Evolutionary conservation across 108 stramenopile genomes (phyloP).

Genomic region (Cylindrotheca fusiformis): DNA sequence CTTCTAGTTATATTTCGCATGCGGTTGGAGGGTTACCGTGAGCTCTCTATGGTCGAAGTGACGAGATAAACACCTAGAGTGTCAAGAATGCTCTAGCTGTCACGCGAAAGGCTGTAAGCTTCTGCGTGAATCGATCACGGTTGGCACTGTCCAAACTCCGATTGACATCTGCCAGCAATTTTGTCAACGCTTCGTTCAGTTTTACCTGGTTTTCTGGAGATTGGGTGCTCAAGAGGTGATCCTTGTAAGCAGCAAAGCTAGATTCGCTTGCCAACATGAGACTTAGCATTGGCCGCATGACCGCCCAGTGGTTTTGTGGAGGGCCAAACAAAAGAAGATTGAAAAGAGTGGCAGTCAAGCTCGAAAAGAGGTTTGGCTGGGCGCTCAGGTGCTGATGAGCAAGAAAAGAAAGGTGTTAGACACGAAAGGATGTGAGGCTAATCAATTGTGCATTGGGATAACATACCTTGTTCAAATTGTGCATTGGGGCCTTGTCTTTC

Average conservation of each 20-base stretch:
- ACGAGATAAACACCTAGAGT: conserved; percentile 50
- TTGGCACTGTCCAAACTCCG: conserved; percentile 92
- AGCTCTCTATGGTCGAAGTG: too few species aligned
- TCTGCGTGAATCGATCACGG: conserved; percentile 95
- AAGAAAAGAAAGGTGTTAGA: conserved; percentile 8
- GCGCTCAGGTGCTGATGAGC: conserved; percentile 66
- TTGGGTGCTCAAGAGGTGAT: conserved; percentile 88
- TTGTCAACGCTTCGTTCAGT: conserved; percentile 88
- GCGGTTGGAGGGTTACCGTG: too few species aligned
- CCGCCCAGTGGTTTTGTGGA: conserved; percentile 96
- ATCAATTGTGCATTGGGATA: background rate
- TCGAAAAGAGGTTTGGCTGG: conserved; percentile 87
- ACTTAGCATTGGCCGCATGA: conserved; percentile 97
- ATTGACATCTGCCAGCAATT: conserved; percentile 88
- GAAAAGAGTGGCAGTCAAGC: conserved; percentile 93
- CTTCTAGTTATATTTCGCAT: too few species aligned
- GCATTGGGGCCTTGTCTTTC: conserved; percentile 90
- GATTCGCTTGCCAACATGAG: conserved; percentile 93
- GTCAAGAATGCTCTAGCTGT: conserved; percentile 91
- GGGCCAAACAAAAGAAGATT: conserved; percentile 93
- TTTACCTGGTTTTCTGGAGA: conserved; percentile 85
- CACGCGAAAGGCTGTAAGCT: conserved; percentile 93
- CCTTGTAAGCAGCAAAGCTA: conserved; percentile 90
- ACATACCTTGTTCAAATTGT: conserved; percentile 74
- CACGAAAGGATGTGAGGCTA: background rate